Base-by-base conservation (phyloP, 192 early-diverging fungal genomes). In the Haplosporangium gracile region DNA sequence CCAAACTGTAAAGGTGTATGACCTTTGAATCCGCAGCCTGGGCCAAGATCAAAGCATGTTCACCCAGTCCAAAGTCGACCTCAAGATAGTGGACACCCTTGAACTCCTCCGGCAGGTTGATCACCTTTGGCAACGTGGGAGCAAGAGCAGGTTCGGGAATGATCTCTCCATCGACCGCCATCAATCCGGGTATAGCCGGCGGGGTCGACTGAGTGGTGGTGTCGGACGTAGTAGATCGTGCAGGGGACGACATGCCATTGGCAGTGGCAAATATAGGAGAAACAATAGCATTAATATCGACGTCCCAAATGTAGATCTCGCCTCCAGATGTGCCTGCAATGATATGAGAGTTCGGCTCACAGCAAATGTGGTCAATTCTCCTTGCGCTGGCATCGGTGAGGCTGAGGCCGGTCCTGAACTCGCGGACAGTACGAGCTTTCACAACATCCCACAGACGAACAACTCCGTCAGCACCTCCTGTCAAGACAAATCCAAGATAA, bases 391-490 rank as follows among this genome's bases (percentile, higher is more conserved):
- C 40, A 5, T 18, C 49, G 18, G 49, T 32, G 40, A 78, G 42
- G 42, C 38, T 77, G 24, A 51, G 57, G 15, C 77, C 73, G 15
- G 78, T 76, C 16, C 69, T 75, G 51, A 85, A 80, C 29, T 89
- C 89, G 29, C 73, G 68, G 0, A 90, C 81, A 75, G 89, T 91
- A 9, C 75, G 47, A 5, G 77, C 69, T 20, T 68, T 84, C 1
- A 78, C 20, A 0, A 91, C 77, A 83, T 93, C 88, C 92, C 92
- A 94, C 0, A 94, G 74, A 29, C 88, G 89, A 5, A 93, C 83
- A 38, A 78, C 45, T 0, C 90, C 91, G 72, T 94, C 93, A 0
- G 79, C 82, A 20, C 90, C 89, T 55, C 91, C 93, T 51, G 89
- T 92, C 0, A 92, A 38, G 1, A 94, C 78, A 69, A 86, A 81